phyloP scores from a whole-genome alignment of 2,329 filamentous ascomycete genomes.

The Fusarium luffae region DNA sequence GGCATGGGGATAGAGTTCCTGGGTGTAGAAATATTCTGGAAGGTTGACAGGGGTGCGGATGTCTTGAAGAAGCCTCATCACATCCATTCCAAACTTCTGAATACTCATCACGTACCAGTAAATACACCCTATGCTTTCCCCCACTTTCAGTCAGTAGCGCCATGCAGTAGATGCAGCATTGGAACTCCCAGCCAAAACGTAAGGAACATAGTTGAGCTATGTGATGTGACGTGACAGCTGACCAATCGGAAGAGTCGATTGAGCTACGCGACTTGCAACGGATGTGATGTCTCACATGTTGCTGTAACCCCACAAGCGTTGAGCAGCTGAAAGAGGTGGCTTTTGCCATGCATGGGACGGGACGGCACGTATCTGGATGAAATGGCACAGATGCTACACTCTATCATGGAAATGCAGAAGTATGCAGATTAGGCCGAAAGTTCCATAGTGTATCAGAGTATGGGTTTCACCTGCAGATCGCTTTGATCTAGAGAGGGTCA shows the following conservation, averaged over 20 bases:
- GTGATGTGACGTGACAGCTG: background rate
- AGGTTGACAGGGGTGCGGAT: background rate
- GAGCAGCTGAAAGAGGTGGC: background rate
- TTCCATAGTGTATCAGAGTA: background rate
- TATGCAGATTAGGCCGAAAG: background rate
- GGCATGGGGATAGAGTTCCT: background rate
- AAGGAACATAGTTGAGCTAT: background rate
- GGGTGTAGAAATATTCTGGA: background rate
- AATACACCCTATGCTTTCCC: background rate
- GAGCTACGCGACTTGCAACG: background rate
- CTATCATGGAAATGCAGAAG: background rate
- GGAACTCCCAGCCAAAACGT: background rate
- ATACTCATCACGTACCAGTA: background rate
- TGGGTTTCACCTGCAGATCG: background rate
- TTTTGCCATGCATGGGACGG: background rate
- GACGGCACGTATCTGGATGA: background rate
- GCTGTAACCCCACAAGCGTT: background rate
- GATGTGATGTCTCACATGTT: background rate
- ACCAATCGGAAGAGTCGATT: background rate
- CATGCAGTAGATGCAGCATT: background rate
- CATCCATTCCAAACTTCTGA: background rate
- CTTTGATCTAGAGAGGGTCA: background rate
- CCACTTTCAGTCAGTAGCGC: background rate
- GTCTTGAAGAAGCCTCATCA: background rate
- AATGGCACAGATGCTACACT: background rate